phyloP scores from a whole-genome alignment of 441 rosid species.

The Rhodomyrtus psidioides region DNA sequence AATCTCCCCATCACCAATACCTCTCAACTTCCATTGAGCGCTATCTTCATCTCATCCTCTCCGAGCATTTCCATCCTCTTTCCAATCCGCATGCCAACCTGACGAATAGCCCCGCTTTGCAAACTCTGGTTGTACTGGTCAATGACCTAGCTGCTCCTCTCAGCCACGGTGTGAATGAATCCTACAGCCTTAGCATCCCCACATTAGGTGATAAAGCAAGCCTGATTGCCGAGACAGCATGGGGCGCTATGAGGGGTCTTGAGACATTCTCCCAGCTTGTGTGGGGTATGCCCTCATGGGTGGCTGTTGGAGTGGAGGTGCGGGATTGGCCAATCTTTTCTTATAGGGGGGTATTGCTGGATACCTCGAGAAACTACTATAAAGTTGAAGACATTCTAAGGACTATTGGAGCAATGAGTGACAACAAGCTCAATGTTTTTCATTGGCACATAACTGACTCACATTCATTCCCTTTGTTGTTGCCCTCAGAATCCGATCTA shows the following conservation, averaged over 20 bases:
- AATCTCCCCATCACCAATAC: conserved; percentile 31
- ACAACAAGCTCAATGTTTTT: conserved; percentile 78
- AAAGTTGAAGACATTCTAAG: conserved; percentile 57
- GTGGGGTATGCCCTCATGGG: conserved; percentile 43
- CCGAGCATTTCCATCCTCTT: conserved; percentile 50
- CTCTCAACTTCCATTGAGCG: conserved; percentile 48
- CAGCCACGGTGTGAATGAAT: conserved; percentile 61
- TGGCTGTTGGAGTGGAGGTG: conserved; percentile 36
- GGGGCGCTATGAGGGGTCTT: conserved; percentile 91
- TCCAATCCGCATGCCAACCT: conserved; percentile 24
- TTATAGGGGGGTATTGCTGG: conserved; percentile 65
- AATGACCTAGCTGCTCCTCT: conserved; percentile 41
- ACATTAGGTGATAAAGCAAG: conserved; percentile 13
- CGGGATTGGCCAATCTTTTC: conserved; percentile 53
- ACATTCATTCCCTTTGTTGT: conserved; percentile 68
- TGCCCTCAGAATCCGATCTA: conserved; percentile 73
- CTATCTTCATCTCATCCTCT: conserved; percentile 27
- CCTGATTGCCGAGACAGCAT: conserved; percentile 43
- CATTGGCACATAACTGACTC: conserved; percentile 92
- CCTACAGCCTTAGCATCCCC: conserved; percentile 54
- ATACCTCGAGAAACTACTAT: conserved; percentile 80
- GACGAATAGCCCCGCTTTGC: conserved; percentile 24
- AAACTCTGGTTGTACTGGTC: conserved; percentile 30
- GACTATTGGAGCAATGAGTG: conserved; percentile 62
- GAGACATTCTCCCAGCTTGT: conserved; percentile 82